Evolutionary conservation across 495 filamentous ascomycete genomes (phyloP).

Genomic region (Staphylotrichum longicolle): DNA sequence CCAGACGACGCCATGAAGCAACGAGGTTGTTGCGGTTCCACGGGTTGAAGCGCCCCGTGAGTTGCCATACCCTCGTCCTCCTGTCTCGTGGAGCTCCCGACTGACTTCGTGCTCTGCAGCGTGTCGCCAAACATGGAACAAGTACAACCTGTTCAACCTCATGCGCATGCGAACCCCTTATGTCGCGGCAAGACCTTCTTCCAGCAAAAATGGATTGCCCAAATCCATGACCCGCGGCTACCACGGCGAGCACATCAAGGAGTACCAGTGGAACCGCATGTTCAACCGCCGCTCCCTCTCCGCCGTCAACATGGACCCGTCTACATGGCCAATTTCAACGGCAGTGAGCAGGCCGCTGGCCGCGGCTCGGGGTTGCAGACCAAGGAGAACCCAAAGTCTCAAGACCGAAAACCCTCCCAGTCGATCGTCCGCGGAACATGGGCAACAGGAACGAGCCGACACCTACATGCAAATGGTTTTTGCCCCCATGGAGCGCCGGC

Average conservation of each 20-base stretch:
- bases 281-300: slow-evolving; percentile 74
- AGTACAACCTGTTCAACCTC: slow-evolving; percentile 94
- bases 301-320: slow-evolving; percentile 77
- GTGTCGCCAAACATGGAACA: slow-evolving; percentile 97
- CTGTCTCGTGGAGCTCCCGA: slow-evolving; percentile 7
- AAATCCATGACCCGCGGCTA: slow-evolving; percentile 81
- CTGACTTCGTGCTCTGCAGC: slow-evolving; percentile 52
- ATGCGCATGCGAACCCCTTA: slow-evolving; percentile 36
- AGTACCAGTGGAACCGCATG: slow-evolving; percentile 88
- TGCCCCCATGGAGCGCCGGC: slow-evolving; percentile 80
- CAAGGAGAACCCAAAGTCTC: neutral
- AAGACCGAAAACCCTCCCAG: neutral
- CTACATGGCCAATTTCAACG: slow-evolving; percentile 74
- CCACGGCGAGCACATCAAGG: slow-evolving; percentile 90
- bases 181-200: slow-evolving; percentile 68
- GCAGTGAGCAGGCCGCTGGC: slow-evolving; percentile 74
- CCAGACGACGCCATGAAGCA: slow-evolving; percentile 49
- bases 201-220: slow-evolving; percentile 95
- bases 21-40: slow-evolving; percentile 55
- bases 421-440: neutral
- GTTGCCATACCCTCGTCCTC: slow-evolving; percentile 26
- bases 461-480: slow-evolving; percentile 90
- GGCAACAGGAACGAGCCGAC: slow-evolving; percentile 35
- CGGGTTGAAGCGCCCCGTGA: slow-evolving; percentile 60
- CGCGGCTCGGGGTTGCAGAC: slow-evolving; percentile 64